Conservation (phyloP, 495 filamentous ascomycete species). For the Aspergillus sparsus region DNA sequence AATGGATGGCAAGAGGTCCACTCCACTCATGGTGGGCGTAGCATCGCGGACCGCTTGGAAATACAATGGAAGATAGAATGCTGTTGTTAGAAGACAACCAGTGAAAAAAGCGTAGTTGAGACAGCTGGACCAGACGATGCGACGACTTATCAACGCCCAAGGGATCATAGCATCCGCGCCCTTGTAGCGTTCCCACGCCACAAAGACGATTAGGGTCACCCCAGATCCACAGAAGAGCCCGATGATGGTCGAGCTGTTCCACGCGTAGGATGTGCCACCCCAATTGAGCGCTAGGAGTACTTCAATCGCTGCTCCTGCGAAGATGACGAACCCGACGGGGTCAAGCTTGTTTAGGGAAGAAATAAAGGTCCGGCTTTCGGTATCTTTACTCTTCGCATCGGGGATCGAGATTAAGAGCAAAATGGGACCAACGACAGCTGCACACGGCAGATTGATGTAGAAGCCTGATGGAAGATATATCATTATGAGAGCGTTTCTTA, state of each 20-base stretch:
- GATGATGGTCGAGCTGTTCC: conserved; percentile 42
- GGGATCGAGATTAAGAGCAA: conserved; percentile 39
- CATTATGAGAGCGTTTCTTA: background rate
- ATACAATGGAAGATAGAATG: conserved; percentile 9
- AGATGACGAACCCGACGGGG: conserved; percentile 39
- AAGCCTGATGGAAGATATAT: conserved; percentile 37
- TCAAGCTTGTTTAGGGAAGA: conserved; percentile 28
- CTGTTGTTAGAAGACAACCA: background rate
- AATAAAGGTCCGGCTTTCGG: background rate
- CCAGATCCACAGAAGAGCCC: conserved; percentile 49
- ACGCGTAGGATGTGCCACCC: conserved; percentile 37
- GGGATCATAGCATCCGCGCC: conserved; percentile 54
- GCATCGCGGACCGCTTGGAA: conserved; percentile 8
- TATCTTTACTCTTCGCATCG: background rate
- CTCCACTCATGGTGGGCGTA: background rate
- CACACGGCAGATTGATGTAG: conserved; percentile 64
- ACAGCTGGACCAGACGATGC: conserved; percentile 8
- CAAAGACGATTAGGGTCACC: conserved; percentile 36
- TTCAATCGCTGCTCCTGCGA: conserved; percentile 39
- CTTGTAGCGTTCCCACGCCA: conserved; percentile 41
- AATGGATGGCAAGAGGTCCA: background rate
- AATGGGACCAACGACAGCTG: conserved; percentile 51
- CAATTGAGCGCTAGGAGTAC: conserved; percentile 48
- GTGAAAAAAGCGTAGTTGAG: conserved; percentile 6
- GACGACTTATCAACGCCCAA: background rate